Evolutionary conservation across 2,329 filamentous ascomycete species (phyloP).

Genomic region (Magnaporthiopsis incrustans): DNA sequence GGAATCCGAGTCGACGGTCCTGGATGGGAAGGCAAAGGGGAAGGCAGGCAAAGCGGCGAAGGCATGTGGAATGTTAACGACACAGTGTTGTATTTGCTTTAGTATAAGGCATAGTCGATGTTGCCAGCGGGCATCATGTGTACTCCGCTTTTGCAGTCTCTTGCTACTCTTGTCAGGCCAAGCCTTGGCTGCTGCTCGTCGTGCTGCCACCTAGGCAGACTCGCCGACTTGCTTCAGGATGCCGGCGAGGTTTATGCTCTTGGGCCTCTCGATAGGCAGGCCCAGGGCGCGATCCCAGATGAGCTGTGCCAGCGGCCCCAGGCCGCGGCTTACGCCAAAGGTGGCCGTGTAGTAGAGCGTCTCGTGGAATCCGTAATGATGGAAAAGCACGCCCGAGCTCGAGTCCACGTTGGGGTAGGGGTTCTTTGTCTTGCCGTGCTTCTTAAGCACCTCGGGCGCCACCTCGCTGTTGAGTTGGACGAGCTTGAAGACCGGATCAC

Average conservation of each 20-base stretch:
- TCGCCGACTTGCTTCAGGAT: constrained; percentile 60
- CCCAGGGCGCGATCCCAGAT: constrained; percentile 94
- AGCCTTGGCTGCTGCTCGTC: no score
- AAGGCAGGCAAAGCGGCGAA: no score
- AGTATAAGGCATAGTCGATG: no score
- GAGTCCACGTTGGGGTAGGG: constrained; percentile 96
- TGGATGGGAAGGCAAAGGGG: no score
- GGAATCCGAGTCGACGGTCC: no score
- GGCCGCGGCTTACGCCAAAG: constrained; percentile 59
- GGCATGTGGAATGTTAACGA: no score
- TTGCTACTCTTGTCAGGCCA: not conserved
- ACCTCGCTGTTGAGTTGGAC: constrained; percentile 91
- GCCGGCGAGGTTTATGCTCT: constrained; percentile 91
- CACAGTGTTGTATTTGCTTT: no score
- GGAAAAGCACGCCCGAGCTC: constrained; percentile 87
- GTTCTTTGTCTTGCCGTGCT: constrained; percentile 98
- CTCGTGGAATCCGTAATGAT: constrained; percentile 97
- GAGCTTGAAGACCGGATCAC: constrained; percentile 85
- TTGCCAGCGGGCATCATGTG: no score
- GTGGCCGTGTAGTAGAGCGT: constrained; percentile 86
- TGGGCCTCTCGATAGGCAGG: constrained; percentile 91
- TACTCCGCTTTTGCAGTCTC: no score
- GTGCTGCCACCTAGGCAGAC: not conserved
- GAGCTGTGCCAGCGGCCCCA: constrained; percentile 87
- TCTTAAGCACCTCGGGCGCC: constrained; percentile 79